Percentiles rank a stretch among this genome's conserved stretches.
Conservation (phyloP, 2,329 filamentous ascomycete species). For the Nemania sp. region DNA sequence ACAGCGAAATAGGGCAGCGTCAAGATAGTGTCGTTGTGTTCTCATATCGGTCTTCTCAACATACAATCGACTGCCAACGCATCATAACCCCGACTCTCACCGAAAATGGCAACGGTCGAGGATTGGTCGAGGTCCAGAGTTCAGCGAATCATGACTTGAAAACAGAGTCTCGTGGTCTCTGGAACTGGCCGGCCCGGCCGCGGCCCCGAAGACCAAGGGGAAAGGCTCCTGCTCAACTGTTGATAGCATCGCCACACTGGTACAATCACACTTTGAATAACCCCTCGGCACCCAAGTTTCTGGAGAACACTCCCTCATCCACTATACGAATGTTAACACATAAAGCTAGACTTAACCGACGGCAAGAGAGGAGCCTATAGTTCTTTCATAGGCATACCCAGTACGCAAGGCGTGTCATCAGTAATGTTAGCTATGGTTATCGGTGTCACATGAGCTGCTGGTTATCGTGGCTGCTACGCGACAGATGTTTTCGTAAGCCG, state of each 20-base stretch:
- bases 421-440: no score
- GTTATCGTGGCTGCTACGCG: no score
- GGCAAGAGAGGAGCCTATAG: no score
- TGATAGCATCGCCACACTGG: background rate
- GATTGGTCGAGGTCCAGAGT: slow-evolving; percentile 2
- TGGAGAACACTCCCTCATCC: background rate
- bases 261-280: background rate
- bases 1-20: background rate
- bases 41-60: slow-evolving; percentile 12
- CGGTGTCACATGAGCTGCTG: no score
- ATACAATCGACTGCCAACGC: slow-evolving; percentile 13
- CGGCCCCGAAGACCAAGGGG: slow-evolving; percentile 8
- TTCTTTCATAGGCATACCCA: no score
- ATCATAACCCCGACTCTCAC: slow-evolving; percentile 23
- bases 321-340: background rate
- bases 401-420: no score
- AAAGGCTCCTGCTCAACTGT: background rate
- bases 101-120: slow-evolving; percentile 10
- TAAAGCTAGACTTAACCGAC: no score
- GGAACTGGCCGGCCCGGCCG: slow-evolving; percentile 15
- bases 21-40: slow-evolving; percentile 11
- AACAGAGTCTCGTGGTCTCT: background rate
- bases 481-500: no score
- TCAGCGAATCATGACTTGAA: slow-evolving; percentile 10
- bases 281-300: background rate